Conservation (phyloP, 2,329 filamentous ascomycete species). For the Monosporascus sp. region DNA sequence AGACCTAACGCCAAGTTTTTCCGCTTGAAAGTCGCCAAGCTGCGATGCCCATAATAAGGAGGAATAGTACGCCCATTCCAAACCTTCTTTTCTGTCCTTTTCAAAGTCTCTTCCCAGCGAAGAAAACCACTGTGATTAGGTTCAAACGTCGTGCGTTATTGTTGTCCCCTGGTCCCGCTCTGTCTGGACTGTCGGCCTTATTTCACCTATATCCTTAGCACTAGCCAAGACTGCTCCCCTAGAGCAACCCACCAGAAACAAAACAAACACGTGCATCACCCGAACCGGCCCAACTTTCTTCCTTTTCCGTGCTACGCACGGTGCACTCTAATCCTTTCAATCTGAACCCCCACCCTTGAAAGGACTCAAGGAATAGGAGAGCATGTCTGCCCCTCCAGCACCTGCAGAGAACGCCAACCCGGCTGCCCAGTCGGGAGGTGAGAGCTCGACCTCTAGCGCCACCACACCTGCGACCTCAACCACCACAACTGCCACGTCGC, state of each 20-base stretch:
- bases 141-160: too few species aligned
- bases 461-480: constrained; percentile 48
- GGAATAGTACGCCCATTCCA: constrained; percentile 23
- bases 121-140: constrained; percentile 1
- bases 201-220: too few species aligned
- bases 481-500: constrained; percentile 40
- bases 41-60: constrained; percentile 26
- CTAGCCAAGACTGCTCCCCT: too few species aligned
- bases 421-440: constrained; percentile 17
- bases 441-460: constrained; percentile 44
- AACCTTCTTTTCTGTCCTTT: constrained; percentile 25
- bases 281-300: neutral
- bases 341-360: neutral
- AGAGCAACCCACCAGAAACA: too few species aligned
- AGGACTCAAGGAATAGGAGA: neutral
- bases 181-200: too few species aligned
- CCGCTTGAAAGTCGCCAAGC: constrained; percentile 27
- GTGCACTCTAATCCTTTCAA: neutral
- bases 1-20: constrained; percentile 27
- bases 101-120: constrained; percentile 5
- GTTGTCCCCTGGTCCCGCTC: too few species aligned
- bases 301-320: neutral
- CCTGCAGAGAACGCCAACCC: constrained; percentile 11
- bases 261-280: too few species aligned
- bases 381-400: constrained; percentile 24